phyloP scores from a whole-genome alignment of 2,329 filamentous ascomycete genomes.

The Ophiostoma novo-ulmi region DNA sequence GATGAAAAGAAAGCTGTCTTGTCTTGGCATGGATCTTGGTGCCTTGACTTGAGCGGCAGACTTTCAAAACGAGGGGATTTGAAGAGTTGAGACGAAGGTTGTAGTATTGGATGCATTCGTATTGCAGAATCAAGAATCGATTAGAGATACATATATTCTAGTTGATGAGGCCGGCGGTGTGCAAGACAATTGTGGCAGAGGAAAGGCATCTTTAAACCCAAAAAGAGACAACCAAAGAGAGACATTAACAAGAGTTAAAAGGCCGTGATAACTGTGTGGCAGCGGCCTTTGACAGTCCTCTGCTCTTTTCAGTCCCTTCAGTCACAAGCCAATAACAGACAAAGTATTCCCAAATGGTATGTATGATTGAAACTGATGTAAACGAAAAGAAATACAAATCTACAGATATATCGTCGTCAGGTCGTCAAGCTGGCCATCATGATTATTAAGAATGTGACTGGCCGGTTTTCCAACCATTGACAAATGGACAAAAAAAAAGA shows the following conservation, averaged over 20 bases:
- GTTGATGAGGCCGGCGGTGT: not conserved
- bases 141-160: not conserved
- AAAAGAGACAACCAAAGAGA: no score
- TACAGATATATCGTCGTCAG: constrained; percentile 18
- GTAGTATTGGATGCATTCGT: not conserved
- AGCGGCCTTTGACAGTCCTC: not conserved
- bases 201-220: no score
- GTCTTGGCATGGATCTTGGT: not conserved
- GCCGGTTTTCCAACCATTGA: not conserved
- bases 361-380: constrained; percentile 2
- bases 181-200: not conserved
- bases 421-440: constrained; percentile 6
- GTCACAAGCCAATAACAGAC: not conserved
- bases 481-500: not conserved
- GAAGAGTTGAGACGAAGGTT: not conserved
- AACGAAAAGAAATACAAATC: constrained; percentile 17
- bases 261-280: not conserved
- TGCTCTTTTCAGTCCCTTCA: no score
- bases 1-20: not conserved
- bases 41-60: not conserved
- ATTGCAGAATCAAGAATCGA: not conserved
- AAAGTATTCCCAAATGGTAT: not conserved
- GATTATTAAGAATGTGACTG: not conserved
- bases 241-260: not conserved
- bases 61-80: not conserved